Conservation (phyloP, 805 yeast species). For the Wickerhamomyces rabaulensis region DNA sequence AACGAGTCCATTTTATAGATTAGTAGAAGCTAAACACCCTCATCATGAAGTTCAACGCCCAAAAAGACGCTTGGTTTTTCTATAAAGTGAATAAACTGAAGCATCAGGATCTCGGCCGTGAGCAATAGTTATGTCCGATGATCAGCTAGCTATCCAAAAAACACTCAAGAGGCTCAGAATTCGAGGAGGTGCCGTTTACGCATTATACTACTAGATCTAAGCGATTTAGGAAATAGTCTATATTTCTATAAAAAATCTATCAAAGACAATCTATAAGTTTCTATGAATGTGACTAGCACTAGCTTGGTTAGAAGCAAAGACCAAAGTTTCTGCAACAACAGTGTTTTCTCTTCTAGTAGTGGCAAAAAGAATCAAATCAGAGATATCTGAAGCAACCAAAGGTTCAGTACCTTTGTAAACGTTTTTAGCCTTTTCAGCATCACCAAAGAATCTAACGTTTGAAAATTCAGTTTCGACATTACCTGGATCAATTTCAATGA, state of each 20-base stretch:
- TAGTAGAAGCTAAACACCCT: too few relatives aligned
- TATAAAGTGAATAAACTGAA: too few relatives aligned
- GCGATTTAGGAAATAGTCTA: neutral
- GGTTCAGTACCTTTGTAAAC: conserved; percentile 56
- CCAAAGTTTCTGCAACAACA: conserved; percentile 67
- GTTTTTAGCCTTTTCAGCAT: conserved; percentile 43
- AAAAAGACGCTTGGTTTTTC: too few relatives aligned
- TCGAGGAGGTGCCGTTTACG: too few relatives aligned
- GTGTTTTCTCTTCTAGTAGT: conserved; percentile 52
- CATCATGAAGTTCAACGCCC: too few relatives aligned
- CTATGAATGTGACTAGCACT: conserved; percentile 58
- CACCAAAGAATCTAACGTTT: conserved; percentile 54
- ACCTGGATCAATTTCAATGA: conserved; percentile 65
- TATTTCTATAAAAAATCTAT: neutral
- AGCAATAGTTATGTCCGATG: too few relatives aligned
- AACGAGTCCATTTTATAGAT: too few relatives aligned
- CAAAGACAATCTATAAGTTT: conserved; percentile 22
- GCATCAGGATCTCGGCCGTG: too few relatives aligned
- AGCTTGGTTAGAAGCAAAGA: conserved; percentile 84
- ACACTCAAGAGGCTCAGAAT: too few relatives aligned
- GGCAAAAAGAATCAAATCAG: conserved; percentile 51
- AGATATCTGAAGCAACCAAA: conserved; percentile 51
- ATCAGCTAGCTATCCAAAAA: too few relatives aligned
- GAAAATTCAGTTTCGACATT: conserved; percentile 67
- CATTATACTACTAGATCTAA: too few relatives aligned